phyloP scores from a whole-genome alignment of 140 eudicot genomes.

The Erigeron philadelphicus region DNA sequence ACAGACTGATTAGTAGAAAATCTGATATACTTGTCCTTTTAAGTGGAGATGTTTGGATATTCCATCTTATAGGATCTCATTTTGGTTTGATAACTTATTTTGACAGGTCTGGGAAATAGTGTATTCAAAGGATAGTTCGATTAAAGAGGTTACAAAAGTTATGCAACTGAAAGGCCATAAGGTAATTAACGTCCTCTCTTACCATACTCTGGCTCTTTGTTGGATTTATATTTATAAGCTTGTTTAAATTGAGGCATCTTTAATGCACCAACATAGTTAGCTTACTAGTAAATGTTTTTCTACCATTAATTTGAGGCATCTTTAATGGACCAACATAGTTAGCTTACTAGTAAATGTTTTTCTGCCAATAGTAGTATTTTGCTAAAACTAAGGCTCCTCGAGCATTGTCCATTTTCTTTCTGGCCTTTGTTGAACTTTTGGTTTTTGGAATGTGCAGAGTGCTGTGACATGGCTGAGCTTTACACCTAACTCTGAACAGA shows the following conservation, averaged over 20 bases:
- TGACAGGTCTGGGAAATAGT: constrained; percentile 92
- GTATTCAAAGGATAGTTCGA: constrained; percentile 81
- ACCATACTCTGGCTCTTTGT: background rate
- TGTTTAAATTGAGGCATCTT: constrained; percentile 7
- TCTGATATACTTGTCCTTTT: background rate
- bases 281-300: background rate
- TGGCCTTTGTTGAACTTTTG: constrained; percentile 10
- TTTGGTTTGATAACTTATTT: constrained; percentile 9
- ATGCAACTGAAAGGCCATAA: constrained; percentile 99
- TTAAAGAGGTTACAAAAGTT: constrained; percentile 74
- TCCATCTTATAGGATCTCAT: constrained; percentile 5
- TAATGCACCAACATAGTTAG: background rate
- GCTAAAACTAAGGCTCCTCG: constrained; percentile 5
- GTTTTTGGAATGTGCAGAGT: constrained; percentile 51
- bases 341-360: background rate
- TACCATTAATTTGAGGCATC: background rate
- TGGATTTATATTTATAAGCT: background rate
- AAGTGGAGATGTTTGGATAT: constrained; percentile 14
- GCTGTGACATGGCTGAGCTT: constrained; percentile 98
- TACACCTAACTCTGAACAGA: constrained; percentile 69
- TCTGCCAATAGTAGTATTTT: constrained; percentile 8
- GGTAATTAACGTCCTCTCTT: constrained; percentile 37
- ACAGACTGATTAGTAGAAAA: background rate
- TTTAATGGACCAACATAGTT: background rate
- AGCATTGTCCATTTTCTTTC: constrained; percentile 11